These are phyloP conservation scores for Alternaria gaisen DNA, from an alignment of 2,329 filamentous ascomycete species.

Conservation along the genomic window DNA sequence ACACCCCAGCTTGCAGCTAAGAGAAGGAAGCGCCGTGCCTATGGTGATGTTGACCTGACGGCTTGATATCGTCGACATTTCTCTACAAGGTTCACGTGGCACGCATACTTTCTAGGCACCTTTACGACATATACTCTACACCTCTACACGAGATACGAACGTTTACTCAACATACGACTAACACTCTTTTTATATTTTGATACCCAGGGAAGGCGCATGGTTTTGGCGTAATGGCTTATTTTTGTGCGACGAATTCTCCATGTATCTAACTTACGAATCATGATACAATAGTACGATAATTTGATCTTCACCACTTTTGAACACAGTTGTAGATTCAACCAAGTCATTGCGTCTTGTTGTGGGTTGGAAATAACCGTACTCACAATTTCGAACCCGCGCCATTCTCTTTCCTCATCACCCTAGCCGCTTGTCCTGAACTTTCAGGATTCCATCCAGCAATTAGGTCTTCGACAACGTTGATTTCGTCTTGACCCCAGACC, in stretches of 20 bases:
- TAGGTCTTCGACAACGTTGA: conserved; percentile 44
- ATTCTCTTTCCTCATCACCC: conserved; percentile 13
- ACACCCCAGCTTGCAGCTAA: conserved; percentile 62
- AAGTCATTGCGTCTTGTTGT: not conserved
- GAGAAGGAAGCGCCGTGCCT: conserved; percentile 32
- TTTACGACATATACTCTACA: not conserved
- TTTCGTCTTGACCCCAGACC: conserved; percentile 49
- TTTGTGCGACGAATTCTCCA: not conserved
- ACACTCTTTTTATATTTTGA: not conserved
- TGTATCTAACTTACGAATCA: not conserved
- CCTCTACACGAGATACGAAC: not conserved
- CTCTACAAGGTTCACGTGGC: not conserved
- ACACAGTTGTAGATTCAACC: not conserved
- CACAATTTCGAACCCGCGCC: conserved; percentile 10
- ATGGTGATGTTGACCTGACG: conserved; percentile 3
- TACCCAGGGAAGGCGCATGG: not conserved
- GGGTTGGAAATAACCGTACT: not conserved
- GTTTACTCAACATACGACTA: not conserved
- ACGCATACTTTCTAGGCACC: not conserved
- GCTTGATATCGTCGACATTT: not conserved
- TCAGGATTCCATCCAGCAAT: conserved; percentile 44
- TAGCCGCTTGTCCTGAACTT: conserved; percentile 11
- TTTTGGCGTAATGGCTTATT: not conserved
- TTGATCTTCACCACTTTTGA: not conserved
- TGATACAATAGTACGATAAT: not conserved